Evolutionary conservation across 106 monocot species (phyloP), one percentile per base, ranked within the genome.

Genomic region (Posidonia australis): DNA sequence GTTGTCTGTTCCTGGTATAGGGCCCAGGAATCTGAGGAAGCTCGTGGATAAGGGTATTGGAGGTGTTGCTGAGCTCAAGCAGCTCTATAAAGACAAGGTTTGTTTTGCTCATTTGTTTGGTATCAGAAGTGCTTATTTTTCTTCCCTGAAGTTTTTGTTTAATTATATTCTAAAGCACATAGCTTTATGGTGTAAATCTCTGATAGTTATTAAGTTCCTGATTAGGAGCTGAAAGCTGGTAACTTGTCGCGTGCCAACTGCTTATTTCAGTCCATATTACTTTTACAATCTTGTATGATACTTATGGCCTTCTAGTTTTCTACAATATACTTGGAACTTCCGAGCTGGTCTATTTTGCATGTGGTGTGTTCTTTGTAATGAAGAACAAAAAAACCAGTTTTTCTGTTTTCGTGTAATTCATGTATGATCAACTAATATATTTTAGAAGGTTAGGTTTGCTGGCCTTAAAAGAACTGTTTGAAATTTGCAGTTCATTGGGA

Each of bases 1-100:
- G 42, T 51, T 81, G 30, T 54, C 49, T 23, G 78, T 85, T 27
- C 81, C 78, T 4, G 85, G 85, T 0, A 78, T 81, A 12, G 85
- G 85, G 24, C 78, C 77, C 1, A 62, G 81, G 46, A 81, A 85
- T 51, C 62, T 85, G 65, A 80, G 76, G 79, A 86, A 86, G 68
- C 67, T 86, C 48, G 77, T 86, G 66, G 75, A 86, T 61, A 82
- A 80, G 72, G 86, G 86, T n/a, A 82, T 79, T 29, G 64, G 42
- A 46, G 82, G 71, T 47, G 82, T 86, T 44, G 71, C 77, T 9
- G 67, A 86, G 53, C 86, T 86, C 19, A 86, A 86, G 46, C 76
- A 86, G 45, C 76, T 86, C 24, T 86, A 86, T 41, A 82, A 45
- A 36, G 86, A 82, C 46, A 82, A 82, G 86, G 79, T 78, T n/a